Base-by-base conservation (phyloP, 257 asterid genomes). In the Fraxinus anomala region DNA sequence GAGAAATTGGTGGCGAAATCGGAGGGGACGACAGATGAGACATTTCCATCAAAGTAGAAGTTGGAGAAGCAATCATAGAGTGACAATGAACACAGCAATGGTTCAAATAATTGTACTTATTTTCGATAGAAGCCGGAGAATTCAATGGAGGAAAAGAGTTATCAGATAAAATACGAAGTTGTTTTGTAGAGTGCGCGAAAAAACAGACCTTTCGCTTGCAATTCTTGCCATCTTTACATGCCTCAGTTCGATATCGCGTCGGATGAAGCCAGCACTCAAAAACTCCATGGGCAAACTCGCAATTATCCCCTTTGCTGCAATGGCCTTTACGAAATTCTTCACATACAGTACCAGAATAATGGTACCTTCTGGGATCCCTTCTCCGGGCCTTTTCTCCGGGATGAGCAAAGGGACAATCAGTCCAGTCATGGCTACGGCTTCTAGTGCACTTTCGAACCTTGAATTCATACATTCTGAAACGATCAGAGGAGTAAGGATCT, bases 391-490 rank as follows among this genome's bases (percentile, higher is more conserved):
- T 72, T 13, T 72, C 75, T 0, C 75, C 75, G 8, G 65, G 74
- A n/a, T 63, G 69, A 10, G 69, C 69, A 26, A 63, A 63, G 19
- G 69, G 69, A 12, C 69, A 63, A 63, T 63, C 75, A 17, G 75
- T 72, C 75, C 75, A 72, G 61, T 72, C 75, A n/a, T 72, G 75
- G 63, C 65, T 72, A 42, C 75, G 75, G 34, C 63, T 72, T 2
- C 75, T 61, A 23, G 63, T 72, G 63, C 75, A 72, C 34, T 49
- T 47, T 6, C 75, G 19, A n/a, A 72, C 75, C 63, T 72, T 72
- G 65, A 72, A 72, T 49, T 72, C 75, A 9, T 39, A 42, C 75
- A 72, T 72, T 28, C 75, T 47, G 30, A 72, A 42, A 31, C 31
- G 65, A 14, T 72, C 75, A 17, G 59, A 72, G 11, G 75, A 72